These are phyloP conservation scores for Lactarius hengduanensis DNA, from an alignment of 768 basidiomycete species.

Conservation along the genomic window DNA sequence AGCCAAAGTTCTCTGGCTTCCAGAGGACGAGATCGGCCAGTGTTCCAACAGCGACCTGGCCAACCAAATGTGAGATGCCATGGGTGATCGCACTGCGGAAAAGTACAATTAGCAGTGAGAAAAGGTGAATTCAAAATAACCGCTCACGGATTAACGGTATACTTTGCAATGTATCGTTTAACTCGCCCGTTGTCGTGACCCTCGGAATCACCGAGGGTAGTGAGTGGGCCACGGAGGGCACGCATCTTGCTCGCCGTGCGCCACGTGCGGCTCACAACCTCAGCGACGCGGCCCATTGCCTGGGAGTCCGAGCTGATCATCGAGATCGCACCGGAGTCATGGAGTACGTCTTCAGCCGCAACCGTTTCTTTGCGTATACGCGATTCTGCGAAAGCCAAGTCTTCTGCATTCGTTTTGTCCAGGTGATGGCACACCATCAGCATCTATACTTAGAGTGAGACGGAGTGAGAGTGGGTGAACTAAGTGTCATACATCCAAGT, in stretches of 20 bases:
- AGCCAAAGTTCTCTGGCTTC: conserved; percentile 92
- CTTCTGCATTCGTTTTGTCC: conserved; percentile 87
- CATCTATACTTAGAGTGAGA: conserved; percentile 59
- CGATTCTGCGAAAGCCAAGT: conserved; percentile 94
- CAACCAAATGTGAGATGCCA: conserved; percentile 85
- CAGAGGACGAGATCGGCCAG: conserved; percentile 95
- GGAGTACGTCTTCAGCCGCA: conserved; percentile 94
- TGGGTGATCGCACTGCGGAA: conserved; percentile 81
- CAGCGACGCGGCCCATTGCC: conserved; percentile 97
- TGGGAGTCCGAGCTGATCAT: conserved; percentile 98
- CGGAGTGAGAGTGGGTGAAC: conserved; percentile 6
- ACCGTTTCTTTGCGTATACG: conserved; percentile 96
- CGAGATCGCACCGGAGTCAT: conserved; percentile 90
- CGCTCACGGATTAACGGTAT: conserved; percentile 94
- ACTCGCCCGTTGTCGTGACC: conserved; percentile 84
- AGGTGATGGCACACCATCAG: conserved; percentile 99
- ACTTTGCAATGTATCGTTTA: conserved; percentile 94
- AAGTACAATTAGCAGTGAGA: neutral
- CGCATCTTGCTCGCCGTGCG: conserved; percentile 95
- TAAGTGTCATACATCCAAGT: conserved; percentile 74
- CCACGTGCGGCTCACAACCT: conserved; percentile 93
- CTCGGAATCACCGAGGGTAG: conserved; percentile 62
- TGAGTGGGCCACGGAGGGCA: conserved; percentile 71
- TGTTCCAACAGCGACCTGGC: conserved; percentile 75
- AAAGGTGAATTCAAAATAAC: conserved; percentile 2